Conservation (phyloP, 2,329 filamentous ascomycete species). For the Exophiala oligosperma region DNA sequence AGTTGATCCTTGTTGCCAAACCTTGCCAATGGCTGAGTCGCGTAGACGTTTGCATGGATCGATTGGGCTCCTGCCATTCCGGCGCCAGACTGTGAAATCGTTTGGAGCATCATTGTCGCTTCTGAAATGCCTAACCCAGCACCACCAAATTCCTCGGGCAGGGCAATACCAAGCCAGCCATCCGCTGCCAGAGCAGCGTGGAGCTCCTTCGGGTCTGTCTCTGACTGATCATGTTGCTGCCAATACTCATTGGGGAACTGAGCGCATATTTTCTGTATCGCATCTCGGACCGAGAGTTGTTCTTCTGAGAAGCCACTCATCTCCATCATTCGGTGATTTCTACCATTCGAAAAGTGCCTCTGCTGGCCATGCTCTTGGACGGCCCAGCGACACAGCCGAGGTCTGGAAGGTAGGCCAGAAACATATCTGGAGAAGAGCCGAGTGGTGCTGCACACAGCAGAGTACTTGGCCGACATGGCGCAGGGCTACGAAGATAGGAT, state of each 20-base stretch:
- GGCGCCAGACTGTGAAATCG: conserved; percentile 74
- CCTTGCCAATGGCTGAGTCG: conserved; percentile 68
- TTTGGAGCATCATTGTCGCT: conserved; percentile 85
- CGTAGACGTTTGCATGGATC: conserved; percentile 69
- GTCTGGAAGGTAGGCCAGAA: conserved; percentile 4
- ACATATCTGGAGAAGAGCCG: not conserved
- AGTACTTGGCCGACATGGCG: conserved; percentile 10
- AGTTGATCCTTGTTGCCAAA: conserved; percentile 69
- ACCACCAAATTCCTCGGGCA: conserved; percentile 73
- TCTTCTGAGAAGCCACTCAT: conserved; percentile 70
- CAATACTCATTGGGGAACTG: conserved; percentile 75
- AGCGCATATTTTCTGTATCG: conserved; percentile 66
- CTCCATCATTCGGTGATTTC: conserved; percentile 59
- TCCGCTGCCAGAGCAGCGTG: conserved; percentile 72
- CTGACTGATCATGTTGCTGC: conserved; percentile 70
- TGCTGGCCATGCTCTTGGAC: not conserved
- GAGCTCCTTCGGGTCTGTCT: conserved; percentile 71
- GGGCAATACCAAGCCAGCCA: conserved; percentile 78
- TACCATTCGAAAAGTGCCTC: conserved; percentile 17
- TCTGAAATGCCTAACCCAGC: conserved; percentile 73
- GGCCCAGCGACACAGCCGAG: conserved; percentile 15
- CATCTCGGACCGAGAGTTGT: conserved; percentile 71
- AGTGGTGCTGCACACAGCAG: conserved; percentile 1
- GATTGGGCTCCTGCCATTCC: conserved; percentile 71
- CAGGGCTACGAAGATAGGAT: not conserved